Evolutionary conservation across 1,139 yeast genomes (phyloP).

Genomic region (Kodamaea sp.): DNA sequence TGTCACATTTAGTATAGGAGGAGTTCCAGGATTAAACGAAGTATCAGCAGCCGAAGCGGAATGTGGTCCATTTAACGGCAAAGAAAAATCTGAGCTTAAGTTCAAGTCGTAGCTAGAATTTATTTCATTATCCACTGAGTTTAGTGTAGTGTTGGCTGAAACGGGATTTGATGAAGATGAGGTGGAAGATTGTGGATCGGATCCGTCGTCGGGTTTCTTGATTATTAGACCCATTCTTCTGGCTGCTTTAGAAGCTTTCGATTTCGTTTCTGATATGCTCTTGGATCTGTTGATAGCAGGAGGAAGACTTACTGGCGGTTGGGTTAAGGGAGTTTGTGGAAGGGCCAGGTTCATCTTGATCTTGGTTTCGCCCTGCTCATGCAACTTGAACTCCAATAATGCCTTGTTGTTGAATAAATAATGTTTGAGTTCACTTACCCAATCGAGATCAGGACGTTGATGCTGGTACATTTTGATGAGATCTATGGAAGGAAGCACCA

Average conservation of each 20-base stretch:
- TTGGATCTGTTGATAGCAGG: conserved; percentile 45
- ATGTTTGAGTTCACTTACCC: conserved; percentile 54
- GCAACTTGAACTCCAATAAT: conserved; percentile 22
- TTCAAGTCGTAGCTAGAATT: conserved; percentile 7
- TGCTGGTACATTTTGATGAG: conserved; percentile 35
- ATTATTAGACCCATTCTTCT: conserved; percentile 69
- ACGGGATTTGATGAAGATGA: conserved; percentile 8
- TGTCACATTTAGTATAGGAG: conserved; percentile 14
- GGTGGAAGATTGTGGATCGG: conserved; percentile 3
- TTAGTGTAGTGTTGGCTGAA: conserved; percentile 4
- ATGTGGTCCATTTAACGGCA: conserved; percentile 13
- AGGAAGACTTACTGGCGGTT: conserved; percentile 10
- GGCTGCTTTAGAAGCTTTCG: conserved; percentile 60
- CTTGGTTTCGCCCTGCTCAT: conserved; percentile 13
- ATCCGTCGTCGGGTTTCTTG: conserved; percentile 38
- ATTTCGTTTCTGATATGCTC: conserved; percentile 57
- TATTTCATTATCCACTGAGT: conserved; percentile 2
- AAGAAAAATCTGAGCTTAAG: conserved; percentile 8
- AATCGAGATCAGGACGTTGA: conserved; percentile 48
- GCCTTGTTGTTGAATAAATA: conserved; percentile 37
- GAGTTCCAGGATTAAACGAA: conserved; percentile 22
- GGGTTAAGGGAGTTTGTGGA: conserved; percentile 4
- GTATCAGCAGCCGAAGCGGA: conserved; percentile 32
- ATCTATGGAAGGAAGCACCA: conserved; percentile 51
- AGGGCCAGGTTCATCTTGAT: conserved; percentile 7